phyloP scores from a whole-genome alignment of 371 early-diverging fungal species.

The Catenaria anguillulae region DNA sequence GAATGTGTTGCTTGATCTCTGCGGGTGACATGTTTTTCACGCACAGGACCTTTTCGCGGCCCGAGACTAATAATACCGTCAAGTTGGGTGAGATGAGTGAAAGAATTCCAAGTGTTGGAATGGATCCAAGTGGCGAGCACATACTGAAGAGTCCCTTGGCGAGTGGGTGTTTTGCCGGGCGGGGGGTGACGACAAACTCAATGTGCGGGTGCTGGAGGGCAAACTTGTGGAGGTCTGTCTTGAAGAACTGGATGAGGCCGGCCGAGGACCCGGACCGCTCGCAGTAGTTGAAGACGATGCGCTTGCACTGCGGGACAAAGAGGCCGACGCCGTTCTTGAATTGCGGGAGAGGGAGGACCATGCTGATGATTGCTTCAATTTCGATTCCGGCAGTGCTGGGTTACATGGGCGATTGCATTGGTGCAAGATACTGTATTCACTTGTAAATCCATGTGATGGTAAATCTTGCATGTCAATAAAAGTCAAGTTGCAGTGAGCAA shows the following conservation, averaged over 20 bases:
- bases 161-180: slow-evolving; percentile 59
- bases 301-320: slow-evolving; percentile 63
- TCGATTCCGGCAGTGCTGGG: no score
- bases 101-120: no score
- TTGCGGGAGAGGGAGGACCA: slow-evolving; percentile 11
- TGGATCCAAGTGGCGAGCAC: no score
- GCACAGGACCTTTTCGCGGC: slow-evolving; percentile 54
- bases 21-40: slow-evolving; percentile 43
- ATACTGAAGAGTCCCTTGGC: slow-evolving; percentile 34
- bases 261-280: slow-evolving; percentile 68
- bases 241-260: slow-evolving; percentile 64
- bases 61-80: no score
- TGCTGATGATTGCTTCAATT: no score
- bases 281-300: slow-evolving; percentile 68
- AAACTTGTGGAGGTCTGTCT: slow-evolving; percentile 40
- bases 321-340: slow-evolving; percentile 67
- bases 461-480: no score
- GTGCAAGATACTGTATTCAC: no score
- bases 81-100: no score
- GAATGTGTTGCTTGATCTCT: slow-evolving; percentile 45
- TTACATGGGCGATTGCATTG: no score
- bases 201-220: slow-evolving; percentile 63
- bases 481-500: no score
- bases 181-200: slow-evolving; percentile 59
- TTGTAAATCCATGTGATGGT: no score